A percentile compares a stretch with the other conserved stretches of the same genome.
These are phyloP conservation scores for Atalantia buxifolia DNA, from an alignment of 345 rosid genomes.

Conservation along the genomic window DNA sequence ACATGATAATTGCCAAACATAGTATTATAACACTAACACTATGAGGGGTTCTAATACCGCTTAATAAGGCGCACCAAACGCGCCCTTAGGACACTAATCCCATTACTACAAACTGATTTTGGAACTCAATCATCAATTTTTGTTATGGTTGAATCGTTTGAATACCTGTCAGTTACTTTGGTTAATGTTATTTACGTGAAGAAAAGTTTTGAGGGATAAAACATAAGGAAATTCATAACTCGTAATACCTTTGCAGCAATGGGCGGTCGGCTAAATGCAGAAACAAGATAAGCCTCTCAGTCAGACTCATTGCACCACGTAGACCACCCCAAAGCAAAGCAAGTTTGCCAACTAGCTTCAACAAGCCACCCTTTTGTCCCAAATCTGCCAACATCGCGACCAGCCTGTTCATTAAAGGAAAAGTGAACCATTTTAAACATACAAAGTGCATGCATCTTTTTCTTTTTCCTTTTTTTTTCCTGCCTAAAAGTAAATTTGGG, in stretches of 20 bases:
- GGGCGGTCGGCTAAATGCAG: constrained; percentile 79
- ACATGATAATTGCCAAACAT: too few species aligned
- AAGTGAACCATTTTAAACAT: constrained; percentile 11
- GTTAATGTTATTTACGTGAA: neutral
- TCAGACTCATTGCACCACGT: constrained; percentile 94
- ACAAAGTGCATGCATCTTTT: neutral
- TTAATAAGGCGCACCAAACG: too few species aligned
- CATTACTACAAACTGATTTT: neutral
- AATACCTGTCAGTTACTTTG: constrained; percentile 4
- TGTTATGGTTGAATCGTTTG: neutral
- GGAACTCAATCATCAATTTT: too few species aligned
- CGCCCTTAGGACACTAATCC: neutral
- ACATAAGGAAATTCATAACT: neutral
- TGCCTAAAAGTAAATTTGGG: neutral
- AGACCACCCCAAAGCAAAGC: constrained; percentile 99
- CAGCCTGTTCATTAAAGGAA: constrained; percentile 48
- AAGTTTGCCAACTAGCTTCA: constrained; percentile 80
- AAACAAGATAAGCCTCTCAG: constrained; percentile 71
- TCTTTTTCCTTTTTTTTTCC: neutral
- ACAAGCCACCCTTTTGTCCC: constrained; percentile 94
- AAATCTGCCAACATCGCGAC: constrained; percentile 80
- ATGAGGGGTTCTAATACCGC: too few species aligned
- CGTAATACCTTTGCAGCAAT: constrained; percentile 66
- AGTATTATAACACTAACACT: too few species aligned
- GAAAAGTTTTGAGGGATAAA: neutral